Base-by-base conservation (phyloP, 2,329 filamentous ascomycete genomes). In the Calonectria multiphialidica region DNA sequence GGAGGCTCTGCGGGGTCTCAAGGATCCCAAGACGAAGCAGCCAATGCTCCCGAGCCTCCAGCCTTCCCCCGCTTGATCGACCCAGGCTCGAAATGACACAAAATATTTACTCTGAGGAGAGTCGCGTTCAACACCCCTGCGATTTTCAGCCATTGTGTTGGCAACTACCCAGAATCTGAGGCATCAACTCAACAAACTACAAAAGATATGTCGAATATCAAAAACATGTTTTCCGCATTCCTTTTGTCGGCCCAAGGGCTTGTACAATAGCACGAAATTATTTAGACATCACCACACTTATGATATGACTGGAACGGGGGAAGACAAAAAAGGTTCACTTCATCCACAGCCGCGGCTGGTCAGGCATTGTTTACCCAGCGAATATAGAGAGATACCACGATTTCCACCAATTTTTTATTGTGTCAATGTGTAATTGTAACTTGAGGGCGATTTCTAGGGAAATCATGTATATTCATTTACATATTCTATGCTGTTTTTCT, bases 11-110 rank as follows among this genome's bases (percentile, higher is more conserved):
- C 84, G 87, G 74, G 82, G 82, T 6, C 82, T 89, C 74, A 88
- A 86, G 75, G 89, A 91, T 53, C 88, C 89, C 25, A 90, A 89
- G 81, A 90, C 89, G 44, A 90, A 90, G 74, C 83, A 86, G 77
- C 88, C 89, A 2, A 77, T 91, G 53, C 78, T 91, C 28, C 85
- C 88, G 33, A 82, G 79, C 21, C 67, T 83, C 62, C 83, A 83
- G 44, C 69, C 74, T 30, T 62, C 75, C 49, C 69, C 44, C 63
- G 30, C 50, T 21, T 40, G 59, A 55, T 30, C 15, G 21, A 16
- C n/a, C 21, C n/a, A 6, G 6, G 10, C 21, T 7, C 18, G 40
- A 15, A n/a, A 16, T 21, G 28, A 28, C 1, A 40, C n/a, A 16
- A 23, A 8, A 8, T 28, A 28, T 25, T 8, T 28, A 10, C 16